phyloP scores from a whole-genome alignment of 352 stramenopile genomes.

The Albugo laibachii region DNA sequence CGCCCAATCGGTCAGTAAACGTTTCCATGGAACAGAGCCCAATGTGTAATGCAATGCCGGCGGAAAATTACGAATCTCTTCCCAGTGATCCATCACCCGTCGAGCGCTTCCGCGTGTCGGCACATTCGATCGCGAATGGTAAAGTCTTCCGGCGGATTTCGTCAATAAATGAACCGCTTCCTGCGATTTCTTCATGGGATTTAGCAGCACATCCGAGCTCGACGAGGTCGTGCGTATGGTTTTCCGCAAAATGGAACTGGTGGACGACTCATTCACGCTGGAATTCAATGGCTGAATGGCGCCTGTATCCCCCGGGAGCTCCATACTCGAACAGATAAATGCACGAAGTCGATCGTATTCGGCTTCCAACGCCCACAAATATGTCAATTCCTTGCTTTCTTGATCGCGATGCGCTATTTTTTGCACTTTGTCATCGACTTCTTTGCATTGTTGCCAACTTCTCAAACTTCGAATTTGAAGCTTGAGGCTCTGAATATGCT shows the following conservation, averaged over 20 bases:
- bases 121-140: constrained; percentile 45
- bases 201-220: no score
- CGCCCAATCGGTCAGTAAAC: constrained; percentile 67
- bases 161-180: constrained; percentile 49
- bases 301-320: constrained; percentile 46
- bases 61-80: constrained; percentile 74
- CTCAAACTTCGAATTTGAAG: constrained; percentile 56
- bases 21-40: constrained; percentile 72
- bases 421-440: constrained; percentile 74
- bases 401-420: constrained; percentile 71
- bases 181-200: constrained; percentile 24
- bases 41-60: constrained; percentile 67
- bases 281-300: constrained; percentile 10
- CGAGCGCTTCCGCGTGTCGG: constrained; percentile 54
- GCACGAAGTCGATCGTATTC: constrained; percentile 69
- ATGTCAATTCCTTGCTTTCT: constrained; percentile 69
- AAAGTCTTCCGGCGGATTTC: constrained; percentile 43
- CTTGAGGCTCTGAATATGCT: constrained; percentile 56
- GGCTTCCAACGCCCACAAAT: constrained; percentile 48
- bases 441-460: constrained; percentile 73
- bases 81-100: constrained; percentile 75
- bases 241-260: no score
- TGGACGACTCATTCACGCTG: not conserved
- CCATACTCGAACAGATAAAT: constrained; percentile 60
- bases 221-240: constrained; percentile 7